These are phyloP conservation scores for Neodidymelliopsis sp. DNA, from an alignment of 2,329 filamentous ascomycete species.

Conservation along the genomic window DNA sequence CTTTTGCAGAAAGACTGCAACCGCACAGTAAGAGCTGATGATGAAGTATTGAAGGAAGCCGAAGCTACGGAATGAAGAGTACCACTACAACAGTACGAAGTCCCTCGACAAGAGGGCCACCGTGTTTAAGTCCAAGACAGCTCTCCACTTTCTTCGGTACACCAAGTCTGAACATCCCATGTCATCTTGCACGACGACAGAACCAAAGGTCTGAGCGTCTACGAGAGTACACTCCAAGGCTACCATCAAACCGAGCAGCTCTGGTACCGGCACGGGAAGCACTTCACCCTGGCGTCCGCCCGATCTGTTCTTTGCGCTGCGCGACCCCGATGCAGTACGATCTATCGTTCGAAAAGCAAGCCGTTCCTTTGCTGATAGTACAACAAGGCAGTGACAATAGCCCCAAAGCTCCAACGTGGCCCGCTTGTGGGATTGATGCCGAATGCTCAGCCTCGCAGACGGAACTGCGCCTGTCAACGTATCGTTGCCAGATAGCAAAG, in stretches of 20 bases:
- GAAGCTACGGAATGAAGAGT: slow-evolving; percentile 25
- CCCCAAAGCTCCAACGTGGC: slow-evolving; percentile 31
- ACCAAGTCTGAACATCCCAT: slow-evolving; percentile 27
- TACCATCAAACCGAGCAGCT: slow-evolving; percentile 16
- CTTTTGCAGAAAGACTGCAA: slow-evolving; percentile 15
- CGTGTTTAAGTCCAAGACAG: slow-evolving; percentile 29
- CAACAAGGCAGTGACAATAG: slow-evolving; percentile 25
- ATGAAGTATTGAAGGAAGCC: slow-evolving; percentile 27
- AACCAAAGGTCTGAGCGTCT: slow-evolving; percentile 21
- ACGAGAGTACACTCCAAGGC: slow-evolving; percentile 12
- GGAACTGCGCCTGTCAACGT: slow-evolving; percentile 15
- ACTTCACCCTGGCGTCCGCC: slow-evolving; percentile 2
- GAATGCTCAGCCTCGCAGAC: slow-evolving; percentile 30
- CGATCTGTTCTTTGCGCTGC: not conserved
- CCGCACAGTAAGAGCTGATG: slow-evolving; percentile 23
- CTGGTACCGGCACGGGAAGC: slow-evolving; percentile 29
- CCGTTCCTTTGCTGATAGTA: slow-evolving; percentile 18
- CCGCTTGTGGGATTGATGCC: slow-evolving; percentile 21
- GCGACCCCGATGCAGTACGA: slow-evolving; percentile 2
- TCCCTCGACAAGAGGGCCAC: slow-evolving; percentile 4
- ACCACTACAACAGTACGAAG: slow-evolving; percentile 13
- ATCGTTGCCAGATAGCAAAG: slow-evolving; percentile 18
- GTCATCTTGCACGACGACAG: slow-evolving; percentile 23
- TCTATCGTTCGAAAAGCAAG: slow-evolving; percentile 19
- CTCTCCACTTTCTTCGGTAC: slow-evolving; percentile 10